phyloP scores from a whole-genome alignment of 2,329 filamentous ascomycete species.

The Beauveria medogensis region DNA sequence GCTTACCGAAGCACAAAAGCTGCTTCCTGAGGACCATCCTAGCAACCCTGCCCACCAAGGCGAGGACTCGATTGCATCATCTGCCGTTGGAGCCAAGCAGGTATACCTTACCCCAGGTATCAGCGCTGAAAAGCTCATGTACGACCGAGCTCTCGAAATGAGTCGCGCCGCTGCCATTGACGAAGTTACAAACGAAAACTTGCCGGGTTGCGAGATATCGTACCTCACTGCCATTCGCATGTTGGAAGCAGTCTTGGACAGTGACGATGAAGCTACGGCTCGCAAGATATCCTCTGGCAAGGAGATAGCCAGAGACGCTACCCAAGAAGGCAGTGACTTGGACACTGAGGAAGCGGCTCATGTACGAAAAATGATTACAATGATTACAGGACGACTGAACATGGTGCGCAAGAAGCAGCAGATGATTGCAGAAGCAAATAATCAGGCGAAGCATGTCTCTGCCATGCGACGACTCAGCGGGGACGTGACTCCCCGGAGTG shows the following conservation, averaged over 20 bases:
- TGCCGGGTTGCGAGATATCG: constrained; percentile 80
- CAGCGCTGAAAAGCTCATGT: constrained; percentile 96
- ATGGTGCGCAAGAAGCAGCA: constrained; percentile 53
- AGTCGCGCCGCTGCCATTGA: constrained; percentile 89
- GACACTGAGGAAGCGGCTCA: constrained; percentile 60
- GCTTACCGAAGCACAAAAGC: constrained; percentile 75
- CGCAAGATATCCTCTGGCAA: constrained; percentile 29
- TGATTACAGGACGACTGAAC: constrained; percentile 50
- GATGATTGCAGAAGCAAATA: constrained; percentile 50
- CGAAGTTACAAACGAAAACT: constrained; percentile 85
- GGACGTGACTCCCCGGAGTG: constrained; percentile 47
- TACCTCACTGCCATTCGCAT: constrained; percentile 91
- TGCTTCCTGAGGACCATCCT: constrained; percentile 75
- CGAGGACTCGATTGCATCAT: constrained; percentile 46
- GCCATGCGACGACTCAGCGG: constrained; percentile 43
- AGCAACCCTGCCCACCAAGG: constrained; percentile 75
- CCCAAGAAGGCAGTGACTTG: constrained; percentile 12
- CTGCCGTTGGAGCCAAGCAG: constrained; percentile 60
- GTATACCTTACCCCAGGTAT: constrained; percentile 81
- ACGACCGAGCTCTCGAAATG: constrained; percentile 95
- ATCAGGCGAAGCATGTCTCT: constrained; percentile 36
- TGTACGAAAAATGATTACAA: constrained; percentile 60
- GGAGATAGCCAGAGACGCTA: constrained; percentile 33
- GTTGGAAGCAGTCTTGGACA: constrained; percentile 89
- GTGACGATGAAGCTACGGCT: constrained; percentile 52